Percentiles rank a stretch among this genome's conserved stretches.
These are phyloP conservation scores for Trichosporon inkin DNA, from an alignment of 1,284 basidiomycete genomes.

Conservation along the genomic window DNA sequence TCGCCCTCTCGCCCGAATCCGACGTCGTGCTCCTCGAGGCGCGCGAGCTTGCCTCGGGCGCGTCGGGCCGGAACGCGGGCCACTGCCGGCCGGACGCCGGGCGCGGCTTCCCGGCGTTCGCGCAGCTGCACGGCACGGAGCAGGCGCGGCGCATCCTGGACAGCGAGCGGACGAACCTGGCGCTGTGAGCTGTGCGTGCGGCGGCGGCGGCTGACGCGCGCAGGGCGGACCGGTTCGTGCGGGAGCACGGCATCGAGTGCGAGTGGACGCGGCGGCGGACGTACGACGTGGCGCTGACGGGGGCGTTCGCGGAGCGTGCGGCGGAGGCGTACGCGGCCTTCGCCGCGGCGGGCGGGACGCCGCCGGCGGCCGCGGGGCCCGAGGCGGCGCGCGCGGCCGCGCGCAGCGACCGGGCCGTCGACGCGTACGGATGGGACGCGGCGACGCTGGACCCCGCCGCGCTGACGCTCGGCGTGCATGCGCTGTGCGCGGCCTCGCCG, in stretches of 20 bases:
- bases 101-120: conserved; percentile 38
- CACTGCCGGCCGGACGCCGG: conserved; percentile 43
- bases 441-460: conserved; percentile 42
- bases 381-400: conserved; percentile 18
- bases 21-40: conserved; percentile 43
- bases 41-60: conserved; percentile 44
- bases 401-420: conserved; percentile 11
- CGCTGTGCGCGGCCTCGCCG: conserved; percentile 17
- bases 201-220: background rate
- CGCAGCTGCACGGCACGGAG: conserved; percentile 30
- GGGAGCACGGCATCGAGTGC: conserved; percentile 33
- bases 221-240: conserved; percentile 28
- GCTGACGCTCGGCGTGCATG: conserved; percentile 33
- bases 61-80: conserved; percentile 45
- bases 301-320: conserved; percentile 32
- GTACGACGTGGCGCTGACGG: conserved; percentile 35
- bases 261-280: conserved; percentile 37
- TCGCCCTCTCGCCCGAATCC: conserved; percentile 20
- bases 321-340: conserved; percentile 23
- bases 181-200: conserved; percentile 6
- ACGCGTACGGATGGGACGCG: conserved; percentile 33
- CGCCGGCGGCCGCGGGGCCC: conserved; percentile 15
- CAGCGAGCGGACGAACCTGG: conserved; percentile 11
- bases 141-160: conserved; percentile 23
- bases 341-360: conserved; percentile 16